Base-by-base conservation (phyloP, 176 grass and related monocot genomes). In the Triticum dicoccoides region DNA sequence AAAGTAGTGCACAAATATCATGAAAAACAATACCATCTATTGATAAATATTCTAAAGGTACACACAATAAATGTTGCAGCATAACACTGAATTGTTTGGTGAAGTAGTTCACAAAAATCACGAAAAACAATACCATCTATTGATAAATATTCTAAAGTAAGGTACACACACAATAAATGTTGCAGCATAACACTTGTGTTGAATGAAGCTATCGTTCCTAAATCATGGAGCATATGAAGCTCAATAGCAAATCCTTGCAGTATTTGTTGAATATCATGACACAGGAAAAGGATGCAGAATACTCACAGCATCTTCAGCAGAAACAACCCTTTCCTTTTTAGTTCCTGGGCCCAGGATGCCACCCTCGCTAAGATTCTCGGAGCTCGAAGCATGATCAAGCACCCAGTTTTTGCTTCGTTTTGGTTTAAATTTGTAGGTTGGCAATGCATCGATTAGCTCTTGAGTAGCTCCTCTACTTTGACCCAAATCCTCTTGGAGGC, bases 281-380 rank as follows among this genome's bases (percentile, higher is more conserved):
- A 85, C 0, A 70, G 63, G 8, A 76, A 76, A 75, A 66, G 0
- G 25, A 65, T 51, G 62, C 68, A 38, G 86, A 88, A 86, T 88
- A 95, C 90, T 95, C 80, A 95, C 86, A 78, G 97, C 97, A 91
- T 98, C 97, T 94, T 97, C 95, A 73, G 92, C 80, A 27, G 95
- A 97, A 87, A 97, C 84, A 77, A 92, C 64, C 77, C 95, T 88
- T 89, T 97, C 95, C 66, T 94, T 94, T 56, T 89, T 91, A 82
- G 90, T 97, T 86, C 95, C 95, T 79, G 88, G 87, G n/a, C 89
- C 91, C 33, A 97, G 79, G 52, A 99, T 99, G 64, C 97, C 97
- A 33, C 92, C 97, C 80, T 93, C 94, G 56, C 86, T 83, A 47
- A 77, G 79, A 86, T 87, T 87, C 61, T 80, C 86, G 66, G 86